Evolutionary conservation across 208 protist genomes (phyloP), one percentile per base, ranked within the genome.

Genomic region (Acanthamoeba sp.): DNA sequence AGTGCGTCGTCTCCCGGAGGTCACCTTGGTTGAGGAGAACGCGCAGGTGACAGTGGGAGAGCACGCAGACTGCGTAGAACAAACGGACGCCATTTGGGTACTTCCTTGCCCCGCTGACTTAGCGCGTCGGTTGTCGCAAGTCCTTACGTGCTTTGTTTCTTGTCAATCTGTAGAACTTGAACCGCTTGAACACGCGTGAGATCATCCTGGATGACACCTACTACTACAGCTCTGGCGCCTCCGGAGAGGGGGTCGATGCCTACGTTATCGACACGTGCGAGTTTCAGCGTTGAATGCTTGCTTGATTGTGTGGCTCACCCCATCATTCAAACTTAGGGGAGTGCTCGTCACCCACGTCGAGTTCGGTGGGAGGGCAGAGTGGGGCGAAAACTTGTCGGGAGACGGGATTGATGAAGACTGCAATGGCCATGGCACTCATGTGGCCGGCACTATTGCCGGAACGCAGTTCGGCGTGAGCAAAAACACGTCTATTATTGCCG

Each of bases 341-440:
- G 34, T 94, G 16, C 69, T 40, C 4, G 42, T 29, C n/a, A 85
- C 42, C 45, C 62, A 94, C 90, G n/a, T 36, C 22, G 66, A 94
- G 42, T 94, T 94, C 29, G 90, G n/a, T 7, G 90, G 29, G 14
- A 9, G 90, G 32, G 62, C 66, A n/a, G 40, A 64, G 38, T 94
- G 69, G 73, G 91, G 91, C 91, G 55, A 78, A 16, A 89, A 94
- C 38, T 48, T 64, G 24, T 90, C 27, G 16, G 85, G 91, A 4
- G 22, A 59, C 16, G 27, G 27, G 22, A 6, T 2, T 0, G 29
- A 71, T 34, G 16, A 32, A 6, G 94, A 95, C 45, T 76, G 91
- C 55, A 85, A 95, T 69, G 94, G 94, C 24, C 94, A 95, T 16
- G 94, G 94, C 52, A 95, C 94, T 38, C 94, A 95, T 69, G 91